Conservation (phyloP, 2,329 filamentous ascomycete genomes). For the Knufia petricola region DNA sequence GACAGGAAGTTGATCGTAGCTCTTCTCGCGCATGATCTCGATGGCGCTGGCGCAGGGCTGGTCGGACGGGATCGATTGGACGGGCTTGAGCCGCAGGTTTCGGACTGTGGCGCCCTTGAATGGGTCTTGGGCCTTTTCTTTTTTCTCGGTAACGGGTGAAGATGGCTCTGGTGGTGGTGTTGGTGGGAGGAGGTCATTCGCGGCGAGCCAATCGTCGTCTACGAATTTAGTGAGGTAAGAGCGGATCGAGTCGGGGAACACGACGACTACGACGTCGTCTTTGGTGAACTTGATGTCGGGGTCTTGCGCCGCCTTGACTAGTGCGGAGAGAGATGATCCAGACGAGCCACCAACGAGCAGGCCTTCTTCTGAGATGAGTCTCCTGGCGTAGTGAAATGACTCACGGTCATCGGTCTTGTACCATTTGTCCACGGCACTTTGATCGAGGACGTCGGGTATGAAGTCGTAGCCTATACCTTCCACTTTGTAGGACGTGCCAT, state of each 20-base stretch:
- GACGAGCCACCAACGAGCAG: constrained; percentile 88
- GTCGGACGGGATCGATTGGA: constrained; percentile 68
- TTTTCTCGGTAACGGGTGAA: constrained; percentile 25
- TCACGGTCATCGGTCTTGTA: constrained; percentile 95
- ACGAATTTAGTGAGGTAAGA: constrained; percentile 98
- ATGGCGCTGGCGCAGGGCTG: constrained; percentile 76
- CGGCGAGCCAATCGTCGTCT: constrained; percentile 96
- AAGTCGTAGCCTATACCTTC: constrained; percentile 99
- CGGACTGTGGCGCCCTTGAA: constrained; percentile 72
- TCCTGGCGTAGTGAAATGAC: constrained; percentile 80
- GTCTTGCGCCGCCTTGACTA: constrained; percentile 59
- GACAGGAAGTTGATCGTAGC: constrained; percentile 94
- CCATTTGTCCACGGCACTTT: constrained; percentile 75
- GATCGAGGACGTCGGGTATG: constrained; percentile 84
- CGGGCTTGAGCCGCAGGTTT: constrained; percentile 79
- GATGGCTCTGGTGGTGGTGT: constrained; percentile 39
- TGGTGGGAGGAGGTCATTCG: constrained; percentile 76
- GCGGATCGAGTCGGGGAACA: constrained; percentile 90
- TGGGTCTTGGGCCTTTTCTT: constrained; percentile 47
- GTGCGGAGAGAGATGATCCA: constrained; percentile 79
- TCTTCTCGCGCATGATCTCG: constrained; percentile 96
- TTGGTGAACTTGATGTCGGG: constrained; percentile 63
- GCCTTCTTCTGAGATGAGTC: constrained; percentile 88
- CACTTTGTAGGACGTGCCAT: constrained; percentile 87
- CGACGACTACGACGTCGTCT: constrained; percentile 79